These are phyloP conservation scores for Alternaria viburni DNA, from an alignment of 2,329 filamentous ascomycete genomes.

Conservation along the genomic window DNA sequence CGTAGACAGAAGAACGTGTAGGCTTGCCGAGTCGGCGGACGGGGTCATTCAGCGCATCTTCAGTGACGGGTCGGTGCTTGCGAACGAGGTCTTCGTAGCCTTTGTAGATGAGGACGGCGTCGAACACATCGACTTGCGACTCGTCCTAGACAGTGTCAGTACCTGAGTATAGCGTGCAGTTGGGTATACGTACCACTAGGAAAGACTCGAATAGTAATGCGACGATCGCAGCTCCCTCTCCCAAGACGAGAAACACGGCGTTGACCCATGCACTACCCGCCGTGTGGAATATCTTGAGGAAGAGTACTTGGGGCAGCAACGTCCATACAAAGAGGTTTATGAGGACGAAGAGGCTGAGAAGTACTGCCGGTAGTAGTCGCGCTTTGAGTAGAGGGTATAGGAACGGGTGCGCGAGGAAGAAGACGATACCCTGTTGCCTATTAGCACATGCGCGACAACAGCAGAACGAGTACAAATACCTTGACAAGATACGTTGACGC, in stretches of 20 bases:
- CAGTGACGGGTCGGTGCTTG: slow-evolving; percentile 60
- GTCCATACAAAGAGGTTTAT: slow-evolving; percentile 85
- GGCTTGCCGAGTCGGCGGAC: slow-evolving; percentile 85
- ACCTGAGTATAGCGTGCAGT: not conserved
- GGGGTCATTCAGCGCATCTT: slow-evolving; percentile 71
- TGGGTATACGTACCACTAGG: slow-evolving; percentile 47
- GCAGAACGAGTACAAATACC: slow-evolving; percentile 15
- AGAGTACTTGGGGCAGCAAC: slow-evolving; percentile 87
- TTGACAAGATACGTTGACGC: slow-evolving; percentile 42
- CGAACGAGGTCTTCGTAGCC: slow-evolving; percentile 66
- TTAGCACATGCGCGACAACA: slow-evolving; percentile 12
- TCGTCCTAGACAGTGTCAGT: slow-evolving; percentile 59
- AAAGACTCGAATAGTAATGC: slow-evolving; percentile 62
- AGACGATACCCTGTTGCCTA: slow-evolving; percentile 71
- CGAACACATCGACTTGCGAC: slow-evolving; percentile 80
- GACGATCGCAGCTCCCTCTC: slow-evolving; percentile 67
- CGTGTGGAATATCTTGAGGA: slow-evolving; percentile 88
- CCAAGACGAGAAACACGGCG: slow-evolving; percentile 81
- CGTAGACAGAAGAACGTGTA: slow-evolving; percentile 76
- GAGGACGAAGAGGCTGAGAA: slow-evolving; percentile 84
- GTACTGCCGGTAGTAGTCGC: slow-evolving; percentile 77
- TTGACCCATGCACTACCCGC: slow-evolving; percentile 83
- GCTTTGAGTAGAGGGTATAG: slow-evolving; percentile 82
- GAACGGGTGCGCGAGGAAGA: slow-evolving; percentile 77
- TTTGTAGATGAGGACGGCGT: slow-evolving; percentile 75